These are phyloP conservation scores for Stemphylium beticola DNA, from an alignment of 2,329 filamentous ascomycete genomes.

Conservation along the genomic window DNA sequence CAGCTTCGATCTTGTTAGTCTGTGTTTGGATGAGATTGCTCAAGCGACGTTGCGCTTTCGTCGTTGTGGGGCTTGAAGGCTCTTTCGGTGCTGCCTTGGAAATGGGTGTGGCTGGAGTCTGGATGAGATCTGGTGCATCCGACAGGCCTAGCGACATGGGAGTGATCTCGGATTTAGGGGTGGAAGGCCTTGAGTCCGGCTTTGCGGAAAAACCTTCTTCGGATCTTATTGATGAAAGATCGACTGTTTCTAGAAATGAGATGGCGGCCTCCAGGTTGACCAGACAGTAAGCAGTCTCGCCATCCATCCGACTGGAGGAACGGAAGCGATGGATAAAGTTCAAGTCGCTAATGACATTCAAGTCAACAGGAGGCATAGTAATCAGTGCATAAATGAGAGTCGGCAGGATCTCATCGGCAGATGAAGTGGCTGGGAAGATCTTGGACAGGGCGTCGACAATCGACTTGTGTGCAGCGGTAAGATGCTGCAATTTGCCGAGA, in stretches of 20 bases:
- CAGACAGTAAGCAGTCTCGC: slow-evolving; percentile 93
- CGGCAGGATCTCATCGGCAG: slow-evolving; percentile 94
- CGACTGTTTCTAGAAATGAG: slow-evolving; percentile 92
- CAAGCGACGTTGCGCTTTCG: slow-evolving; percentile 73
- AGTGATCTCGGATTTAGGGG: slow-evolving; percentile 48
- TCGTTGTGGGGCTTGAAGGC: slow-evolving; percentile 47
- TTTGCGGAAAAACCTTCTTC: slow-evolving; percentile 73
- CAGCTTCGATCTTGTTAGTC: slow-evolving; percentile 78
- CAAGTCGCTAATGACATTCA: slow-evolving; percentile 93
- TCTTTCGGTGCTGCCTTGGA: slow-evolving; percentile 27
- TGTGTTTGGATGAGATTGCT: slow-evolving; percentile 88
- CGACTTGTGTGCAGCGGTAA: slow-evolving; percentile 88
- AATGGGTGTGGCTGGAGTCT: slow-evolving; percentile 47
- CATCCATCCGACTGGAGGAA: slow-evolving; percentile 82
- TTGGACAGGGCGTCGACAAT: slow-evolving; percentile 86
- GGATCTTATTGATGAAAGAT: slow-evolving; percentile 83
- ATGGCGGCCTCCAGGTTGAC: slow-evolving; percentile 96
- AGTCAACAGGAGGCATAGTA: slow-evolving; percentile 81
- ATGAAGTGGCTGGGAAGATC: slow-evolving; percentile 74
- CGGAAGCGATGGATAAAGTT: slow-evolving; percentile 93
- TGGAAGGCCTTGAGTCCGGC: slow-evolving; percentile 55
- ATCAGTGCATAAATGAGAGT: slow-evolving; percentile 97
- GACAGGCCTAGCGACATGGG: slow-evolving; percentile 50
- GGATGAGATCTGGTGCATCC: slow-evolving; percentile 47
- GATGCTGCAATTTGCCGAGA: slow-evolving; percentile 84